Base-by-base conservation (phyloP, 208 protist genomes). In the Acanthamoeba royreba region DNA sequence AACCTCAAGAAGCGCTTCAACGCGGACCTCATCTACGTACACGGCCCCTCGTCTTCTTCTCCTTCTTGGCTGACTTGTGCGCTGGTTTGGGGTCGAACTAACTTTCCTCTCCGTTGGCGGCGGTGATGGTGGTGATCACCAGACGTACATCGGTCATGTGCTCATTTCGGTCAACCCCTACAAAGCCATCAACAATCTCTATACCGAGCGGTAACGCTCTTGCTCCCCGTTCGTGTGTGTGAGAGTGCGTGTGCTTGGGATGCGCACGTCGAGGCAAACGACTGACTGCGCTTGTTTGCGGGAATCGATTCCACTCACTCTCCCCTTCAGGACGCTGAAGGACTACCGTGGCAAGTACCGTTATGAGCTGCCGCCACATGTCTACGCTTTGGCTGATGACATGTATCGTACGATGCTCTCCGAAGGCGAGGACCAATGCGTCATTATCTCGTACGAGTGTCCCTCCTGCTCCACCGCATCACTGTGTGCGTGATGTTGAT, bases 141-240 rank as follows among this genome's bases (percentile, higher is more conserved):
- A 98, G 96, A 98, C 98, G 9, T 97, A 96, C 91, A 98, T 99
- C 85, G 97, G 98, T 22, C 94, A 97, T 42, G 98, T 99, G 40
- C 93, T 99, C 19, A 97, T 99, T 53, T 96, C 96, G 53, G 97
- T 98, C 40, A 99, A 99, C 90, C 98, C 98, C 49, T 99, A 95
- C 94, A 93, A 83, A 55, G 15, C 35, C 8, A 33, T 61, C n/a
- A 17, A 38, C n/a, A 58, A 61, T 28, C 42, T 86, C 77, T 61
- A 86, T 28, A 86, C 42, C 31, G 42, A 86, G 4, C 38, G 47
- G 77, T 49, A 42, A 61, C 25, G 53, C 53, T 28, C n/a, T 88
- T 77, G 63, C 77, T 9, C 38, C 77, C 25, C 25, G 22, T 28
- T 31, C 9, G 15, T 49, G 2, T 40, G 19, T 46, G 42, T 15